Base-by-base conservation (phyloP, 2,329 filamentous ascomycete genomes). In the Alternaria consortialis region DNA sequence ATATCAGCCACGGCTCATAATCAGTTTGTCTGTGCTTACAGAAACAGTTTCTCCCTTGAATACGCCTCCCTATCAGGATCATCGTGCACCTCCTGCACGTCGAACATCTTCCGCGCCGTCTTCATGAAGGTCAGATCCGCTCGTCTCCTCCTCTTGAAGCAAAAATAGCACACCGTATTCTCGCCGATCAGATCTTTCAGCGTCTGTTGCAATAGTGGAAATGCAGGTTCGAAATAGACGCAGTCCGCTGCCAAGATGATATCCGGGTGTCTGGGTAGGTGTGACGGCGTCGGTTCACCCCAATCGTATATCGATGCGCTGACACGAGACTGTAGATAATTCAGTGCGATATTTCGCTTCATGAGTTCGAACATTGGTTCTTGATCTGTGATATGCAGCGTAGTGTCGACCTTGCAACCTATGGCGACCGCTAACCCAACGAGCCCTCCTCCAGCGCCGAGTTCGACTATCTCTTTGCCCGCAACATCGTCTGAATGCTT, bases 181-280 rank as follows among this genome's bases (percentile, higher is more conserved):
- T 84, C 85, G 15, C 87, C 85, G 66, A 97, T 84, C 48, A 97
- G 83, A 64, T 91, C 88, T 60, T 86, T 83, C 66, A 98, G 81
- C 6, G 94, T 98, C 65, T 88, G 82, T 74, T 95, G 86, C 47
- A 99, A 85, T 34, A 97, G 84, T 31, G 94, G 94, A 74, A 98
- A 98, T 1, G 95, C 92, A 3, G 94, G 93, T 79, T 98, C 95
- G 78, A 97, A 97, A 82, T 98, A 99, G 50, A 97, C 93, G 44
- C 58, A 60, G 12, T 60, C 58, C 15, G 58, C 58, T 40, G 95
- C 95, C n/a, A 98, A 85, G 57, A 99, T 89, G 56, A 97, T 84
- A 71, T 94, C 88, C 17, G 93, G 92, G 64, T 86, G 86, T 68
- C 84, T 83, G 56, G 84, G 79, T 52, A 82, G 64, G 57, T 69